Base-by-base conservation (phyloP, 1,139 yeast species). In the Sugiyamaella japonica region DNA sequence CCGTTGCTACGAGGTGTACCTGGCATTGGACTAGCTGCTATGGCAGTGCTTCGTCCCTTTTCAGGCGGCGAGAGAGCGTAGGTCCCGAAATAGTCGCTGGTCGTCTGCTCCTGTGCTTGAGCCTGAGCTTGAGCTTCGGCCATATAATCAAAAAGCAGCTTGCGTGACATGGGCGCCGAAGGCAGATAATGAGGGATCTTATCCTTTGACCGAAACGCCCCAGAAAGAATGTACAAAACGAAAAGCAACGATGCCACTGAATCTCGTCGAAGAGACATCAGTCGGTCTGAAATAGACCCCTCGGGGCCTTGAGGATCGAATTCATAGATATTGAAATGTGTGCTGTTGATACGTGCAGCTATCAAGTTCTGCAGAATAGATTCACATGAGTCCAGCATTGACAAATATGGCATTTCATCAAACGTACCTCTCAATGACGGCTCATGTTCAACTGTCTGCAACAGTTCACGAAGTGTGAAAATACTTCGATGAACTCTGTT, bases 281-380 rank as follows among this genome's bases (percentile, higher is more conserved):
- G 64, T 9, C 73, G 71, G 39, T 73, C 65, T 0, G 78, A 74
- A 10, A 37, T 47, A 8, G 40, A 10, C 6, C 36, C 40, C 0
- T 70, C 69, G 16, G 67, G 68, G 8, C 68, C 67, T 50, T 72
- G 70, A 16, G 64, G 61, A 60, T 76, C 80, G 46, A 69, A 69
- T 29, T 76, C 77, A 73, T 76, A 77, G 13, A 77, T 73, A 54
- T 73, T 75, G 64, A 78, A 78, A 57, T 74, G 75, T 1, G 75
- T 66, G 28, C 80, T 77, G 28, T 78, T 74, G 55, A 77, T 75
- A 59, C 82, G 70, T 1, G 82, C 80, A 54, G 77, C 80, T 12
- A 77, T 73, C 28, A 75, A 68, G 53, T 73, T 75, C 49, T 76
- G 79, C 41, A 76, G 59, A 8, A 78, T 63, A 7, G 61, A 59